Percentiles rank a stretch among this genome's conserved stretches.
phyloP scores from a whole-genome alignment of 805 yeast genomes.

The Candida andamanensis region DNA sequence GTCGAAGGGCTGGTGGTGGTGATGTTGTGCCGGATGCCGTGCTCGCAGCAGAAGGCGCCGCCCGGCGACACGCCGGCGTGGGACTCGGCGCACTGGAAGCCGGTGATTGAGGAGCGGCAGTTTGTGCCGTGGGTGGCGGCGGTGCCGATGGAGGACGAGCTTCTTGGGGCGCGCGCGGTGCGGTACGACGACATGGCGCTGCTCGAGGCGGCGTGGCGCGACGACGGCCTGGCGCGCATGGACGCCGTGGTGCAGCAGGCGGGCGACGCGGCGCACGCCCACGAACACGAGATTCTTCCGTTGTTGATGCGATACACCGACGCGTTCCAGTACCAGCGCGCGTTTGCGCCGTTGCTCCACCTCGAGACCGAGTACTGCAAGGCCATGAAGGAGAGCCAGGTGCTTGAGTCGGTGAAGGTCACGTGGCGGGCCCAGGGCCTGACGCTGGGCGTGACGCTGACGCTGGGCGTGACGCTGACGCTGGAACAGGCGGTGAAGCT shows the following conservation, averaged over 20 bases:
- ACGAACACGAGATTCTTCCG: conserved; percentile 57
- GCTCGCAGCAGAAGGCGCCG: conserved; percentile 68
- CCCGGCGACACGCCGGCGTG: too few relatives aligned
- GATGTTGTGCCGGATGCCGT: conserved; percentile 80
- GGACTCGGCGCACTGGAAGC: conserved; percentile 87
- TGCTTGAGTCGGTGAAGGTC: conserved; percentile 65
- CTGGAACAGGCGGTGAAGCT: too few relatives aligned
- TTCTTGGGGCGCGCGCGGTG: conserved; percentile 40
- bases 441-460: conserved; percentile 53
- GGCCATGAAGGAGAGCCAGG: conserved; percentile 69
- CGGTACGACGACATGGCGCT: conserved; percentile 61
- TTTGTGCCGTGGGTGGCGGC: conserved; percentile 80
- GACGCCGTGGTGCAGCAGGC: conserved; percentile 40
- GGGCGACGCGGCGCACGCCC: conserved; percentile 28
- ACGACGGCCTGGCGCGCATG: conserved; percentile 65
- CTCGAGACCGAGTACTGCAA: conserved; percentile 79
- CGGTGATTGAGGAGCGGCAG: conserved; percentile 74
- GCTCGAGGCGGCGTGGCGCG: conserved; percentile 79
- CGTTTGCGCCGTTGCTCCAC: conserved; percentile 79
- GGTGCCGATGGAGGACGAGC: conserved; percentile 61
- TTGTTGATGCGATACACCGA: conserved; percentile 73
- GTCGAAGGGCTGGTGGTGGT: conserved; percentile 84
- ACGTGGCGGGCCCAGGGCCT: conserved; percentile 70
- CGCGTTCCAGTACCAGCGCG: conserved; percentile 78
- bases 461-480: too few relatives aligned